Percentiles rank a stretch among this genome's conserved stretches.
Evolutionary conservation across 495 filamentous ascomycete species (phyloP).

Genomic region (Tuber indicum): DNA sequence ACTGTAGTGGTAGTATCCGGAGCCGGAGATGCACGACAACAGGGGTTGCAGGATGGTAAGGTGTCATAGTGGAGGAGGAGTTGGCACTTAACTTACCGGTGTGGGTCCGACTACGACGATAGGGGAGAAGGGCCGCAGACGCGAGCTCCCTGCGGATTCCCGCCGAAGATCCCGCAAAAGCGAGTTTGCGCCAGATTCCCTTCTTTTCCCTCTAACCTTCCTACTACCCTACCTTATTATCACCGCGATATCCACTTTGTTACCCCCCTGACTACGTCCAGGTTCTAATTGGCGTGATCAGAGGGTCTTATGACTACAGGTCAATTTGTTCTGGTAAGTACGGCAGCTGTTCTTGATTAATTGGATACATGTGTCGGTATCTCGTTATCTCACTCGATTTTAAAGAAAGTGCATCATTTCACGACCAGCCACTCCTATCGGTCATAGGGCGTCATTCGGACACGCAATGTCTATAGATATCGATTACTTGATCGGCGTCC

Average conservation of each 20-base stretch:
- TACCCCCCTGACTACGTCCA: slow-evolving; percentile 21
- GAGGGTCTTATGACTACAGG: slow-evolving; percentile 10
- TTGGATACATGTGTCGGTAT: slow-evolving; percentile 14
- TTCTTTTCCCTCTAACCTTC: no score
- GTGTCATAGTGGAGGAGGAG: not conserved
- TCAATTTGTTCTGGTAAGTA: slow-evolving; percentile 17
- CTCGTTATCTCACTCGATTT: slow-evolving; percentile 23
- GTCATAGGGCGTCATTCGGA: slow-evolving; percentile 34
- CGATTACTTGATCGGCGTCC: slow-evolving; percentile 35
- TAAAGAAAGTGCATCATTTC: slow-evolving; percentile 19
- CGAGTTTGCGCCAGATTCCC: not conserved
- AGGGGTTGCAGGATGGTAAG: not conserved
- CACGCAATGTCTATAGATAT: slow-evolving; percentile 34
- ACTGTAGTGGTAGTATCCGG: not conserved
- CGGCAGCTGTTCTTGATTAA: slow-evolving; percentile 9
- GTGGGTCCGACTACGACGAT: not conserved
- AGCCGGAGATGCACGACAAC: not conserved
- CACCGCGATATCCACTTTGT: no score
- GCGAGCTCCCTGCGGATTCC: slow-evolving; percentile 1
- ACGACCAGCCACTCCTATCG: slow-evolving; percentile 25
- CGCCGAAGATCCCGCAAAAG: not conserved
- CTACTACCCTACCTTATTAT: no score
- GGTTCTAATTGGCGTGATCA: slow-evolving; percentile 23
- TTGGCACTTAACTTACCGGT: not conserved
- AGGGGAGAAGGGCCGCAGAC: not conserved